phyloP scores from a whole-genome alignment of 2,329 filamentous ascomycete species.

The Ilyonectria robusta region DNA sequence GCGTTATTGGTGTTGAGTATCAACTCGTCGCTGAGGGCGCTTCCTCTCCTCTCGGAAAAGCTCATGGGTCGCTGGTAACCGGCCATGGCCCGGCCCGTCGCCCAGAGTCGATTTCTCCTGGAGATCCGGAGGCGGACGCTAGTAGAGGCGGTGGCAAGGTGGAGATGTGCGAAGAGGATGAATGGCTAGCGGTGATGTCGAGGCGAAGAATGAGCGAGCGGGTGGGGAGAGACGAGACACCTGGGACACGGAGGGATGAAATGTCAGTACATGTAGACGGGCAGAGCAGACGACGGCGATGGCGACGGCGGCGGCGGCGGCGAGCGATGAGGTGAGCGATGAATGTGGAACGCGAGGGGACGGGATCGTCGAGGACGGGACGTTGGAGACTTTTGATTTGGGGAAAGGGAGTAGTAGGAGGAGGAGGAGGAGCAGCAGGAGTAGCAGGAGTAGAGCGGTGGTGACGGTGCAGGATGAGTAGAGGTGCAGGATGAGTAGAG shows the following conservation, averaged over 20 bases:
- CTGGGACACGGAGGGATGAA: slow-evolving; percentile 35
- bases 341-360: neutral
- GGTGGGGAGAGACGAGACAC: slow-evolving; percentile 37
- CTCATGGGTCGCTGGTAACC: slow-evolving; percentile 65
- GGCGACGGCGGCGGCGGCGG: slow-evolving; percentile 21
- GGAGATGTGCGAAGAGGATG: slow-evolving; percentile 33
- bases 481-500: slow-evolving; percentile 42
- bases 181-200: slow-evolving; percentile 37
- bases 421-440: slow-evolving; percentile 28
- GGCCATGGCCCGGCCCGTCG: slow-evolving; percentile 50
- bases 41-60: slow-evolving; percentile 74
- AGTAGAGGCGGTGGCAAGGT: slow-evolving; percentile 21
- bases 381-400: slow-evolving; percentile 15
- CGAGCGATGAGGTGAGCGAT: slow-evolving; percentile 10
- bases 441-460: slow-evolving; percentile 41
- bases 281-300: slow-evolving; percentile 20
- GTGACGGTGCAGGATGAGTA: slow-evolving; percentile 44
- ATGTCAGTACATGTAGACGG: slow-evolving; percentile 44
- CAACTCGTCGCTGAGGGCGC: slow-evolving; percentile 70
- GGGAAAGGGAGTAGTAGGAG: slow-evolving; percentile 32
- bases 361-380: slow-evolving; percentile 2
- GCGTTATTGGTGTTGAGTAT: slow-evolving; percentile 65
- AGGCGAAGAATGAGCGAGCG: slow-evolving; percentile 33
- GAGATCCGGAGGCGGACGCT: slow-evolving; percentile 22
- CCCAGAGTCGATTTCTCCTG: slow-evolving; percentile 29